These are phyloP conservation scores for Penicillium sp. DNA, from an alignment of 2,329 filamentous ascomycete genomes.

Conservation along the genomic window DNA sequence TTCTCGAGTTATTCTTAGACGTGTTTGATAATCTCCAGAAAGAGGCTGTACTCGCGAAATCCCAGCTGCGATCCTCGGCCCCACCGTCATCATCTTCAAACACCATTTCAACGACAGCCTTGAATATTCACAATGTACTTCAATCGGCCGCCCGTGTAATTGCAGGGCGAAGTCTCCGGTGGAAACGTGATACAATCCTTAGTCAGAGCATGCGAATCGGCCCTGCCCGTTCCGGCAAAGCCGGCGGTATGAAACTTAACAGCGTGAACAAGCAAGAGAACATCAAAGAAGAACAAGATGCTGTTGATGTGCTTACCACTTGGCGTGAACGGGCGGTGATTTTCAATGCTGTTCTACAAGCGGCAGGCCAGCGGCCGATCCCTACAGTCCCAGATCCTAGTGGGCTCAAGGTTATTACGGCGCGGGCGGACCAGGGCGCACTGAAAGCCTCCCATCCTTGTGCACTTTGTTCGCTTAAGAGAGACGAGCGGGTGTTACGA, in stretches of 20 bases:
- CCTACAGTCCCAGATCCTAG: constrained; percentile 65
- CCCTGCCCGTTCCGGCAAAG: constrained; percentile 67
- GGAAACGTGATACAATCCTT: constrained; percentile 85
- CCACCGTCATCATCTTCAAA: neutral
- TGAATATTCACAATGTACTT: constrained; percentile 32
- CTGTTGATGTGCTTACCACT: constrained; percentile 68
- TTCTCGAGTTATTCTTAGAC: constrained; percentile 73
- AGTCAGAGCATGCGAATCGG: constrained; percentile 86
- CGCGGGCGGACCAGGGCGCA: constrained; percentile 63
- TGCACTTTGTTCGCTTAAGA: constrained; percentile 80
- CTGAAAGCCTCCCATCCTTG: constrained; percentile 73
- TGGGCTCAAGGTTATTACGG: constrained; percentile 57
- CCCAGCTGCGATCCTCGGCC: constrained; percentile 46
- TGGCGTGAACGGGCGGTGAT: constrained; percentile 77
- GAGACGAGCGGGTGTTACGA: constrained; percentile 77
- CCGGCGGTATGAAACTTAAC: constrained; percentile 84
- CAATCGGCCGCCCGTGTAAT: constrained; percentile 74
- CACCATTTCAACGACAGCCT: constrained; percentile 21
- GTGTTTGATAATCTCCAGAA: constrained; percentile 67
- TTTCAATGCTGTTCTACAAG: constrained; percentile 62
- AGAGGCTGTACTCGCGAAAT: constrained; percentile 65
- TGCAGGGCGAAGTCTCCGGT: constrained; percentile 79
- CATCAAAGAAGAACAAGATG: constrained; percentile 82
- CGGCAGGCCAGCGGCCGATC: constrained; percentile 48
- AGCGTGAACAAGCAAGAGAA: constrained; percentile 80